These are phyloP conservation scores for Papiliotrema laurentii DNA, from an alignment of 1,284 basidiomycete species.

Conservation along the genomic window DNA sequence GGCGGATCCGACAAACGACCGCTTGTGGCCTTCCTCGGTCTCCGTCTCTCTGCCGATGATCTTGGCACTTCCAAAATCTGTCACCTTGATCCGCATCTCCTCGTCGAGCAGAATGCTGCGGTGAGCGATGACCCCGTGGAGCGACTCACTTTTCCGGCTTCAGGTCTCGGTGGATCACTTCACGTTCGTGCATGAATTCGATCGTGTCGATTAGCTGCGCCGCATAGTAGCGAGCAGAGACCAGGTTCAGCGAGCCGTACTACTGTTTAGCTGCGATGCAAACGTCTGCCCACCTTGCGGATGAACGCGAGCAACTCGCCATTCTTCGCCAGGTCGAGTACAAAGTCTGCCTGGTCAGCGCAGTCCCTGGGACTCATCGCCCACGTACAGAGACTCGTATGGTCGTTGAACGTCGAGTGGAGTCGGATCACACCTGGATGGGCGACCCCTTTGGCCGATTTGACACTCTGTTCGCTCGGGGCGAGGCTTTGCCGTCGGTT, in stretches of 20 bases:
- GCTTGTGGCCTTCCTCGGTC: constrained; percentile 23
- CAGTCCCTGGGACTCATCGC: not conserved
- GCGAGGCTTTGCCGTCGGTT: constrained; percentile 32
- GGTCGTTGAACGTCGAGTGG: constrained; percentile 79
- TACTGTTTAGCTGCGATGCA: constrained; percentile 29
- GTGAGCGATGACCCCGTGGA: constrained; percentile 2
- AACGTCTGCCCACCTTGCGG: constrained; percentile 50
- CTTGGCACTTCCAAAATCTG: constrained; percentile 96
- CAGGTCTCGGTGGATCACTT: constrained; percentile 84
- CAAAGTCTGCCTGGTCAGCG: constrained; percentile 62
- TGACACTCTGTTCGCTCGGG: constrained; percentile 31
- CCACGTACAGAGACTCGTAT: constrained; percentile 73
- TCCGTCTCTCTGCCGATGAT: constrained; percentile 53
- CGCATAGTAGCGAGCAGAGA: constrained; percentile 72
- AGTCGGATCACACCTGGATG: constrained; percentile 80
- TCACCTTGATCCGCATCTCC: constrained; percentile 82
- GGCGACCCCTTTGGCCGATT: constrained; percentile 36
- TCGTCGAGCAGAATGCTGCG: constrained; percentile 71
- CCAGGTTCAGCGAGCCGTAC: constrained; percentile 72
- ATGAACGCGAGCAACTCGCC: constrained; percentile 82
- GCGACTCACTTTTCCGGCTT: constrained; percentile 76
- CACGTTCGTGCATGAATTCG: constrained; percentile 80
- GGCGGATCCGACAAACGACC: constrained; percentile 91
- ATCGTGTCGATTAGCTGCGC: constrained; percentile 85
- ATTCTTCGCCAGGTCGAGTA: constrained; percentile 81